These are phyloP conservation scores for Capsicum pubescens DNA, from an alignment of 257 asterid species.

Conservation along the genomic window DNA sequence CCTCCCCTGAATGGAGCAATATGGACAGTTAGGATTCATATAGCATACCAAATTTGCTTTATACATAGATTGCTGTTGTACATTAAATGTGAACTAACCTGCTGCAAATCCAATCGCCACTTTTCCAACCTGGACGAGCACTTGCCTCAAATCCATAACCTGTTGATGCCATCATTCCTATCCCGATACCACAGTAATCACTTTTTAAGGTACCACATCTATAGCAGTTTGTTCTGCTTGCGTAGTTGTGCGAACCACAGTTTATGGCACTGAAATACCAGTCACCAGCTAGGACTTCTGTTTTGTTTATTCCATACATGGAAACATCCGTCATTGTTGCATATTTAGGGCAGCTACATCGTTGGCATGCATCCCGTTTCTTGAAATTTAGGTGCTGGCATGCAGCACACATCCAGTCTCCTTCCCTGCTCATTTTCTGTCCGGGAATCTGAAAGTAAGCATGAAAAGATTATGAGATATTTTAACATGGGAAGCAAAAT, in stretches of 20 bases:
- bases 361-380: constrained; percentile 74
- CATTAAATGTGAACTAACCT: constrained; percentile 45
- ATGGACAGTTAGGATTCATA: background rate
- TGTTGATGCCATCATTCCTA: constrained; percentile 48
- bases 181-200: constrained; percentile 45
- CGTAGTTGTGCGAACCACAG: constrained; percentile 83
- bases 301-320: constrained; percentile 49
- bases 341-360: constrained; percentile 72
- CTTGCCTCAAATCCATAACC: constrained; percentile 52
- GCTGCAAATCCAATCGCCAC: constrained; percentile 88
- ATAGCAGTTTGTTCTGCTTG: constrained; percentile 76
- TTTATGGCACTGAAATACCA: constrained; percentile 72
- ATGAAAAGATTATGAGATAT: background rate
- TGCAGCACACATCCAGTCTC: constrained; percentile 69
- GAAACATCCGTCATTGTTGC: constrained; percentile 56
- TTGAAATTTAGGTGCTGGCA: constrained; percentile 83
- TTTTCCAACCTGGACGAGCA: constrained; percentile 80
- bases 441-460: background rate
- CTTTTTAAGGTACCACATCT: constrained; percentile 55
- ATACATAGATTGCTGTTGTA: background rate
- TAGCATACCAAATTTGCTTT: background rate
- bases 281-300: constrained; percentile 72
- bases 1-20: background rate
- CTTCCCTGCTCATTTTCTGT: constrained; percentile 39
- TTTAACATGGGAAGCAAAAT: background rate